A percentile compares a stretch with the other conserved stretches of the same genome.
These are phyloP conservation scores for Phytophthora lateralis DNA, from an alignment of 352 stramenopile genomes.

Conservation along the genomic window DNA sequence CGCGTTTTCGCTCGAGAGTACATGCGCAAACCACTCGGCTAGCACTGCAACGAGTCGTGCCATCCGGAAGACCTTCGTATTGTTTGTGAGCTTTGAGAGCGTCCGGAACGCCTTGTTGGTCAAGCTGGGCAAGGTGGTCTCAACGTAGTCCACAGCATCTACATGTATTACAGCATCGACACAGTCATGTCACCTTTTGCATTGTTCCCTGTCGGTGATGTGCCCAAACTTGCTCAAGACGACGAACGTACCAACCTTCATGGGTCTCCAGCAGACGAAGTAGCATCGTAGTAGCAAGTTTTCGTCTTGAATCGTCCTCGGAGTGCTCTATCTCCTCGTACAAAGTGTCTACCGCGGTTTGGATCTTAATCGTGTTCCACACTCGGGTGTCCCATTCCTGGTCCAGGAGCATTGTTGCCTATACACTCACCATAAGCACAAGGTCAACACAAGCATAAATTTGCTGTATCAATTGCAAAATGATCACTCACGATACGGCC, in stretches of 20 bases:
- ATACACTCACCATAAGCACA: neutral
- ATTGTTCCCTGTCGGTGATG: neutral
- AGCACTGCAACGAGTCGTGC: slow-evolving; percentile 57
- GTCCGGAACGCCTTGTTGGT: slow-evolving; percentile 79
- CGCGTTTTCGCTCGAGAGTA: slow-evolving; percentile 70
- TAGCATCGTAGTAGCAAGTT: slow-evolving; percentile 75
- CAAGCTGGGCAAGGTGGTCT: slow-evolving; percentile 69
- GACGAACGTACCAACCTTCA: slow-evolving; percentile 48
- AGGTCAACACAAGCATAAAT: neutral
- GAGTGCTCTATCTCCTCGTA: slow-evolving; percentile 70
- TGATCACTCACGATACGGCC: slow-evolving; percentile 55
- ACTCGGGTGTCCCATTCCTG: slow-evolving; percentile 81
- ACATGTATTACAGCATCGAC: too few species aligned
- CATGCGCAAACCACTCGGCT: slow-evolving; percentile 62
- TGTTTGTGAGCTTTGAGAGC: slow-evolving; percentile 60
- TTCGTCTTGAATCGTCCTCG: slow-evolving; percentile 42
- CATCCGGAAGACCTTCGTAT: slow-evolving; percentile 60
- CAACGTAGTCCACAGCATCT: slow-evolving; percentile 68
- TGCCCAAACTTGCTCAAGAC: neutral
- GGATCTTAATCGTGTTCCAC: slow-evolving; percentile 69
- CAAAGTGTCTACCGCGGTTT: slow-evolving; percentile 64
- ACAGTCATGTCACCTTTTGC: too few species aligned
- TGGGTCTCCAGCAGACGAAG: slow-evolving; percentile 68
- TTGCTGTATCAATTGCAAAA: neutral
- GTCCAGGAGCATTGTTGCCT: slow-evolving; percentile 81